A percentile compares a stretch with the other conserved stretches of the same genome.
Conservation (phyloP, 2,329 filamentous ascomycete genomes). For the Penicillium sp. region DNA sequence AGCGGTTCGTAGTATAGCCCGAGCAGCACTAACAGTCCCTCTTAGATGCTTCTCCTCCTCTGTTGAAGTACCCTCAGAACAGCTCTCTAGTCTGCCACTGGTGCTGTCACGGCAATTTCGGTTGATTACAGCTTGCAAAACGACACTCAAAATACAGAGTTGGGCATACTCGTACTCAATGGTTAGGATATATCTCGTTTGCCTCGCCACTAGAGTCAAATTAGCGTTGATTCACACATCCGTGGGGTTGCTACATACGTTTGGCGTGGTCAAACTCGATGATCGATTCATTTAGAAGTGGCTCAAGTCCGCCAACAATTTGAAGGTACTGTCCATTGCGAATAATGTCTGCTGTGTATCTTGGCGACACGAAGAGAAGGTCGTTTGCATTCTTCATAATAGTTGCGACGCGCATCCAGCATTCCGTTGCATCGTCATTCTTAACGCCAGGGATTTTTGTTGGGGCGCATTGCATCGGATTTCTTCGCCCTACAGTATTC, state of each 20-base stretch:
- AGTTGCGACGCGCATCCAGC: constrained; percentile 82
- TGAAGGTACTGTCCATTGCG: constrained; percentile 74
- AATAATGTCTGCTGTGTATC: constrained; percentile 77
- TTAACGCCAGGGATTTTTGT: background rate
- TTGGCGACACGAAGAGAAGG: constrained; percentile 73
- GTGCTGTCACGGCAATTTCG: constrained; percentile 15
- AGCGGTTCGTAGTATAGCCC: constrained; percentile 41
- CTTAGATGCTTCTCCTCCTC: background rate
- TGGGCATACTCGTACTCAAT: constrained; percentile 72
- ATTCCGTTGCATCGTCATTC: constrained; percentile 48
- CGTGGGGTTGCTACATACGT: background rate
- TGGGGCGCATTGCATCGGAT: background rate
- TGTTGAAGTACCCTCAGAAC: constrained; percentile 17
- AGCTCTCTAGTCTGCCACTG: background rate
- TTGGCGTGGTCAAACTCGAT: constrained; percentile 61
- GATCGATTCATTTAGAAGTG: constrained; percentile 70
- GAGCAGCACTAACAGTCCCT: background rate
- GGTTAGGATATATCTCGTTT: constrained; percentile 66
- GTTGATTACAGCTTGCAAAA: constrained; percentile 83
- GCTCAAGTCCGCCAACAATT: constrained; percentile 71
- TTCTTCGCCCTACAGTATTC: background rate
- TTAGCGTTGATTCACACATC: background rate
- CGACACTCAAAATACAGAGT: constrained; percentile 80
- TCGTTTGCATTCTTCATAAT: constrained; percentile 82
- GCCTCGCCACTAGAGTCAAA: constrained; percentile 40